Evolutionary conservation across 2,329 filamentous ascomycete genomes (phyloP), one percentile per base, ranked within the genome.

Genomic region (Pseudocercospora cruenta): DNA sequence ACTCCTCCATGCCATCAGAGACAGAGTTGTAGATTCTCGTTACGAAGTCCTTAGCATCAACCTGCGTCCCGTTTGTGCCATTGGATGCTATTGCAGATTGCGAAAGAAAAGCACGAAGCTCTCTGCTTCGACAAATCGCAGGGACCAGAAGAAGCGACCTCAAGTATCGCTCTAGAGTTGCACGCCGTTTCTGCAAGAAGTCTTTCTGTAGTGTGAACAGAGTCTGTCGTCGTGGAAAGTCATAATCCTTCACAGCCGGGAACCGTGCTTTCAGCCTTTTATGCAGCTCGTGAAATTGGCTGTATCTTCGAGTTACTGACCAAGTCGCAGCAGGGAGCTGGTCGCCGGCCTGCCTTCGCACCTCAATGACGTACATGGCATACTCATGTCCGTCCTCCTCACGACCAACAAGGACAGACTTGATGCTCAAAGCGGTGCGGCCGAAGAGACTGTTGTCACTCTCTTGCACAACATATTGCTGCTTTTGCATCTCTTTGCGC

Each of bases 361-460:
- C 94, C 78, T 99, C 94, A 64, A 99, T 88, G 33, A 96, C 89
- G 78, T 97, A 99, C 67, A 97, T 84, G 8, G 94, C 95, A 77
- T 91, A 99, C 76, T 99, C 95, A 72, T 93, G 91, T 6, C 94
- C 94, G 73, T 97, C 94, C 28, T 94, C 91, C 70, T 98, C 95
- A 68, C 89, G 90, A 5, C 93, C 94, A 14, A 97, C 92, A 80
- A 97, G 93, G 62, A 97, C 94, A 0, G 92, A 92, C 75, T 95
- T 95, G 76, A 99, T 97, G 72, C 87, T 91, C 73, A 98, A 88
- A 0, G 89, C 92, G 2, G 95, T 94, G 19, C 94, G 91, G 2
- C 95, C 95, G 74, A 96, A 98, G 24, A 99, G 84, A 78, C 93
- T 97, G 78, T 97, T 99, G 77, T 99, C 96, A 75, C 93, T 97